Percentiles rank a stretch among this genome's conserved stretches.
Evolutionary conservation across 2,329 filamentous ascomycete species (phyloP).

Genomic region (Penicillium concentricum): DNA sequence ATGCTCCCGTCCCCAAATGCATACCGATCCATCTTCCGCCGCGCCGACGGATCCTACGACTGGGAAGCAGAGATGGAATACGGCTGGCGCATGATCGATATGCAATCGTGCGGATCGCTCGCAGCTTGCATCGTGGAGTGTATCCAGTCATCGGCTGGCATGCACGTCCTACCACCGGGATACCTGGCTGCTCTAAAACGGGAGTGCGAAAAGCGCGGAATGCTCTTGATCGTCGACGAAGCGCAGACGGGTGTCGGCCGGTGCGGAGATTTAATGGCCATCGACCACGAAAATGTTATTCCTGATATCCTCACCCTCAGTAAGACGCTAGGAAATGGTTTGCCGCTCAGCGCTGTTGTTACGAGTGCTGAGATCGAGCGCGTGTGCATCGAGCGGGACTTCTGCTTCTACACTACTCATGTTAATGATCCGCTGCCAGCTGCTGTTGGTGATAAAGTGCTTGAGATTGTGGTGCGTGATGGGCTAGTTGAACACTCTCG

Average conservation of each 20-base stretch:
- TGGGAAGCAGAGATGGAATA: conserved; percentile 65
- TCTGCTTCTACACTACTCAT: conserved; percentile 61
- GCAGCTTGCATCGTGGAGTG: conserved; percentile 64
- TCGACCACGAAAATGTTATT: conserved; percentile 51
- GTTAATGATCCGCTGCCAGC: conserved; percentile 62
- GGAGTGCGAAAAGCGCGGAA: conserved; percentile 55
- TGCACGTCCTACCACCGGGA: conserved; percentile 58
- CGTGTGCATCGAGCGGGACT: conserved; percentile 50
- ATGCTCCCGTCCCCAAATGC: conserved; percentile 60
- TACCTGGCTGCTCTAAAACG: conserved; percentile 58
- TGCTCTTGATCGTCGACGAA: conserved; percentile 61
- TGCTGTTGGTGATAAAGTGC: conserved; percentile 60
- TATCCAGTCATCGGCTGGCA: conserved; percentile 59
- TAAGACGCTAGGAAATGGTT: conserved; percentile 61
- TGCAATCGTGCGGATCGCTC: conserved; percentile 59
- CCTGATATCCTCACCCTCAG: conserved; percentile 60
- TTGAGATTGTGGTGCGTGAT: conserved; percentile 61
- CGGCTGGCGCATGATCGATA: conserved; percentile 61
- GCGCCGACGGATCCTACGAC: conserved; percentile 60
- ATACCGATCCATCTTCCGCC: conserved; percentile 62
- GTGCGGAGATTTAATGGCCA: conserved; percentile 59
- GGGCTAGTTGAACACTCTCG: conserved; percentile 50
- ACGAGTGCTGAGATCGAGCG: conserved; percentile 55
- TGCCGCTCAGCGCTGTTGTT: conserved; percentile 59
- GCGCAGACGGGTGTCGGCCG: conserved; percentile 60